phyloP scores from a whole-genome alignment of 768 basidiomycete species.

The Exidia glandulosa region DNA sequence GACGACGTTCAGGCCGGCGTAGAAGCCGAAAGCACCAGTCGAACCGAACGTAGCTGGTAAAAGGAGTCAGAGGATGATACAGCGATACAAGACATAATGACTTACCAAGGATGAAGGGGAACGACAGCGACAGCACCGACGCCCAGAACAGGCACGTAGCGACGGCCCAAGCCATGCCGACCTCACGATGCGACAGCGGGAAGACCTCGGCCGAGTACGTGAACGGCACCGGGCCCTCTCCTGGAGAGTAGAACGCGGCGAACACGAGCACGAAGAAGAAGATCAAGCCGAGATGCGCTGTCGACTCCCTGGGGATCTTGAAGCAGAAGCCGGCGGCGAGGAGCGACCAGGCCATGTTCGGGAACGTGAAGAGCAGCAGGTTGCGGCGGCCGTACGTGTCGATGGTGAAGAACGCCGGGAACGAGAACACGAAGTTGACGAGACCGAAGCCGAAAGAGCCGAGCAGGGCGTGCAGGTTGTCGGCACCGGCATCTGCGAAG shows the following conservation, averaged over 20 bases:
- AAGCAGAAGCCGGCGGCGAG: constrained; percentile 69
- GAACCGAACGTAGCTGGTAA: constrained; percentile 17
- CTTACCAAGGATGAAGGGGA: constrained; percentile 53
- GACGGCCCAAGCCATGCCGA: constrained; percentile 41
- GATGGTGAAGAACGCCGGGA: constrained; percentile 47
- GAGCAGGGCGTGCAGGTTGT: constrained; percentile 16
- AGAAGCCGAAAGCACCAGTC: constrained; percentile 42
- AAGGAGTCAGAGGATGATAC: constrained; percentile 30
- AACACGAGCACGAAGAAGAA: constrained; percentile 28
- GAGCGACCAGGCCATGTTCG: constrained; percentile 66
- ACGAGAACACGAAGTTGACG: constrained; percentile 54
- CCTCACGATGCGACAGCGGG: constrained; percentile 21
- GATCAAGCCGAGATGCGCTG: constrained; percentile 31
- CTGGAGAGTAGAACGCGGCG: constrained; percentile 23
- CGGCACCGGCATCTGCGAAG: constrained; percentile 24
- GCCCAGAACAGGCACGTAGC: constrained; percentile 42
- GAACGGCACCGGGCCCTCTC: constrained; percentile 28
- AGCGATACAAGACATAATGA: too few relatives aligned
- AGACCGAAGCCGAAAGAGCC: constrained; percentile 60
- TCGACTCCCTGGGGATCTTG: constrained; percentile 27
- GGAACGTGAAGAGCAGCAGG: constrained; percentile 67
- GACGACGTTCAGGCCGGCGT: constrained; percentile 38
- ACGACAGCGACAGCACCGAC: constrained; percentile 43
- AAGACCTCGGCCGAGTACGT: constrained; percentile 21
- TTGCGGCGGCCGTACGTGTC: constrained; percentile 32